Conservation (phyloP, 2,329 filamentous ascomycete genomes). For the Thelonectria rubi region DNA sequence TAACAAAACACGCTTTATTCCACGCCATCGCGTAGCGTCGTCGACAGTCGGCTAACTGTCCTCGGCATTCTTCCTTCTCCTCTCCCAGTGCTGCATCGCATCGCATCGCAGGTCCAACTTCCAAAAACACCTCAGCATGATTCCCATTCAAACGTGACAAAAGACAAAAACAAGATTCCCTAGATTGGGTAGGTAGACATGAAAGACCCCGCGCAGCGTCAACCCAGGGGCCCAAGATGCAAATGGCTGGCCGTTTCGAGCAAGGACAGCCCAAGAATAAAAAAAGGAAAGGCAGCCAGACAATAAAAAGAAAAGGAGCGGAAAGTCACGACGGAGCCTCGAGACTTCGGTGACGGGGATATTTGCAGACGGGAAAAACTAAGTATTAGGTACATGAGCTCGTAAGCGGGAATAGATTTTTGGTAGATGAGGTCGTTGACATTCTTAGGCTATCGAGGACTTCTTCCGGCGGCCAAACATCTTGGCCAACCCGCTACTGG, state of each 20-base stretch:
- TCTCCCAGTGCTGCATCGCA: not conserved
- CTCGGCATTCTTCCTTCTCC: not conserved
- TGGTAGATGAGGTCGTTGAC: slow-evolving; percentile 27
- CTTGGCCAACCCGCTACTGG: slow-evolving; percentile 55
- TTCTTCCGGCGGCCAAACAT: slow-evolving; percentile 63
- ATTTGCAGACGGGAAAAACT: slow-evolving; percentile 32
- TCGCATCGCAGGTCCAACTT: slow-evolving; percentile 7
- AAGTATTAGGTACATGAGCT: slow-evolving; percentile 43
- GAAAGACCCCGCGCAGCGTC: slow-evolving; percentile 28
- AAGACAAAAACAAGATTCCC: slow-evolving; percentile 8
- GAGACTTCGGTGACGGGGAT: slow-evolving; percentile 22
- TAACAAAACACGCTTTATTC: not conserved
- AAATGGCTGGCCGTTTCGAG: not conserved
- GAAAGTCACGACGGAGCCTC: slow-evolving; percentile 6
- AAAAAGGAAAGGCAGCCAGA: slow-evolving; percentile 13
- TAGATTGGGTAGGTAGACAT: slow-evolving; percentile 17
- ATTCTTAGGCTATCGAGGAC: slow-evolving; percentile 45
- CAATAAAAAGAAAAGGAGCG: slow-evolving; percentile 14
- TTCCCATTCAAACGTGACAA: slow-evolving; percentile 21
- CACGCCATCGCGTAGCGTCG: not conserved
- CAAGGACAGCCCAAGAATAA: slow-evolving; percentile 13
- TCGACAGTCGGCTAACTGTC: not conserved
- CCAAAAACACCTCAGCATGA: slow-evolving; percentile 2
- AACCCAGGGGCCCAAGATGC: slow-evolving; percentile 19
- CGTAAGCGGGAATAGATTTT: slow-evolving; percentile 37